phyloP scores from a whole-genome alignment of 108 stramenopile genomes.

The Heterococcus sp. region DNA sequence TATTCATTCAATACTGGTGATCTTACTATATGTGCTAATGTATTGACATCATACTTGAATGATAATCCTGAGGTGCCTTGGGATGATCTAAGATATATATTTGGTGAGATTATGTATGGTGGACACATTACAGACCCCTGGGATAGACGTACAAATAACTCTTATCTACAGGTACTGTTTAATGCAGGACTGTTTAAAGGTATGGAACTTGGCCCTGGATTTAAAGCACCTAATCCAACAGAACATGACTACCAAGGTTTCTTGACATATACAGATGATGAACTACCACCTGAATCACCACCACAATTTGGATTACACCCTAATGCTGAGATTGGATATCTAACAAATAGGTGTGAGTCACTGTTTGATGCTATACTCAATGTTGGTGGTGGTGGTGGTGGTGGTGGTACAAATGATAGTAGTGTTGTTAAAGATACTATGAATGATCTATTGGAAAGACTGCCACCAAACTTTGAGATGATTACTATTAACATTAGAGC shows the following conservation, averaged over 20 bases:
- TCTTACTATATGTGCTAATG: slow-evolving; percentile 59
- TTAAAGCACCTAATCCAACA: slow-evolving; percentile 26
- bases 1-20: slow-evolving; percentile 64
- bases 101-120: slow-evolving; percentile 71
- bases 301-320: slow-evolving; percentile 57
- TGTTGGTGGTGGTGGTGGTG: no score
- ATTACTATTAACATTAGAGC: no score
- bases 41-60: slow-evolving; percentile 54
- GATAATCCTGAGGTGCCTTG: slow-evolving; percentile 53
- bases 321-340: slow-evolving; percentile 22
- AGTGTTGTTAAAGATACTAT: no score
- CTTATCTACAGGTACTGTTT: slow-evolving; percentile 52
- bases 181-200: slow-evolving; percentile 16
- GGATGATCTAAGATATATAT: slow-evolving; percentile 65
- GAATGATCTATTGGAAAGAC: no score
- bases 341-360: slow-evolving; percentile 19
- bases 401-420: neutral
- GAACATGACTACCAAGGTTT: slow-evolving; percentile 24
- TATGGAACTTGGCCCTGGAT: slow-evolving; percentile 17
- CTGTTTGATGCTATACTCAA: slow-evolving; percentile 17
- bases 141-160: slow-evolving; percentile 54
- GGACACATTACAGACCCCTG: slow-evolving; percentile 67
- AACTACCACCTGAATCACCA: slow-evolving; percentile 48
- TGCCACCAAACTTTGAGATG: no score
- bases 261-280: slow-evolving; percentile 36